These are phyloP conservation scores for Rhodamnia argentea DNA, from an alignment of 345 rosid species.

Conservation along the genomic window DNA sequence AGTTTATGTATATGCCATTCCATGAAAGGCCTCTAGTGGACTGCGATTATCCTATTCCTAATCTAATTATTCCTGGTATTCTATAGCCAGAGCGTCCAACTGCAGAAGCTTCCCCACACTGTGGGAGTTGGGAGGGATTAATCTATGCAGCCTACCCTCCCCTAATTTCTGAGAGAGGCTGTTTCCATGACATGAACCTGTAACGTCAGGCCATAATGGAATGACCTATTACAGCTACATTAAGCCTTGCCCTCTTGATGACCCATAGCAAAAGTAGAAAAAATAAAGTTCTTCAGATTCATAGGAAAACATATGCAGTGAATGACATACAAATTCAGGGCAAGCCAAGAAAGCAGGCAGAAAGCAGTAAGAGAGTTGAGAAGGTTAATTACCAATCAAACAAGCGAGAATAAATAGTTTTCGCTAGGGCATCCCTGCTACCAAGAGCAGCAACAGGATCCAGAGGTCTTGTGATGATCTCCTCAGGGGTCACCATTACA, in stretches of 20 bases:
- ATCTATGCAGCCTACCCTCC: background rate
- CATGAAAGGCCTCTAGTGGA: background rate
- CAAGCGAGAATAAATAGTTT: conserved; percentile 91
- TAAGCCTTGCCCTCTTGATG: background rate
- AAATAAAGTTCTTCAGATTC: background rate
- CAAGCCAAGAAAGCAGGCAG: background rate
- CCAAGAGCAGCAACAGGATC: conserved; percentile 76
- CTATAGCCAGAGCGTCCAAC: background rate
- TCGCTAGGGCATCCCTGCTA: conserved; percentile 97
- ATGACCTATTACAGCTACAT: background rate
- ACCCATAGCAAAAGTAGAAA: background rate
- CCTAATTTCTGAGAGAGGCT: background rate
- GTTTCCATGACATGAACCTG: background rate
- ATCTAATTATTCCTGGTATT: background rate
- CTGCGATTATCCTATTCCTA: background rate
- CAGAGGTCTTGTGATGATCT: conserved; percentile 91
- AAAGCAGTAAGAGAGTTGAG: background rate
- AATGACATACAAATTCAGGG: background rate
- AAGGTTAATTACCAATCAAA: conserved; percentile 79
- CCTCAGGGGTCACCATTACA: conserved; percentile 99
- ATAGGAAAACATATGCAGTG: background rate
- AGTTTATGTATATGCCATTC: background rate
- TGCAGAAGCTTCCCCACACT: background rate
- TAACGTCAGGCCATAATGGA: background rate
- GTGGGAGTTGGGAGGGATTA: background rate